A percentile compares a stretch with the other conserved stretches of the same genome.
Conservation (phyloP, 805 yeast genomes). For the Pichia gijzeniarum region DNA sequence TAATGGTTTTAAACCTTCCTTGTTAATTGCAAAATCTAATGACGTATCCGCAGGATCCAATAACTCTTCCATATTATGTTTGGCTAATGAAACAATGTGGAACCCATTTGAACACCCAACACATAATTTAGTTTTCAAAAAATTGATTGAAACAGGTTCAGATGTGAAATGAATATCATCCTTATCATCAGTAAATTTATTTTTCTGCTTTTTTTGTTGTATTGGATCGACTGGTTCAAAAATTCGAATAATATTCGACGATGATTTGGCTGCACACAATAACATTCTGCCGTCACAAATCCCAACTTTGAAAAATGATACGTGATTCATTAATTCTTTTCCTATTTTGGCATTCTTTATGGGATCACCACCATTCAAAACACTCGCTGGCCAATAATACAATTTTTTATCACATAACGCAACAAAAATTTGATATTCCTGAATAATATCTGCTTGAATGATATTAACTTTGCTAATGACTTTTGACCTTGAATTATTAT, state of each 20-base stretch:
- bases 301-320: constrained; percentile 86
- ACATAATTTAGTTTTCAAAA: constrained; percentile 80
- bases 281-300: constrained; percentile 84
- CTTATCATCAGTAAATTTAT: constrained; percentile 59
- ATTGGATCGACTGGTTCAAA: constrained; percentile 85
- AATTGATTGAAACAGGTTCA: constrained; percentile 88
- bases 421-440: constrained; percentile 79
- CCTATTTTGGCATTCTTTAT: constrained; percentile 54
- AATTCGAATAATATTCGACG: constrained; percentile 69
- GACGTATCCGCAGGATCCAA: constrained; percentile 98
- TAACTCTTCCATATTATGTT: constrained; percentile 78
- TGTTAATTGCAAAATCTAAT: constrained; percentile 81
- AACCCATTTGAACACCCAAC: constrained; percentile 96
- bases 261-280: constrained; percentile 85
- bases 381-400: constrained; percentile 71
- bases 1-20: constrained; percentile 74
- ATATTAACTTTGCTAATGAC: constrained; percentile 71
- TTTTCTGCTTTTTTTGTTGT: constrained; percentile 54
- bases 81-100: constrained; percentile 84
- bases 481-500: constrained; percentile 48
- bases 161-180: constrained; percentile 77
- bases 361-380: constrained; percentile 44
- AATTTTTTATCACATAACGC: constrained; percentile 77
- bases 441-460: constrained; percentile 84
- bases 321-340: constrained; percentile 80